Evolutionary conservation across 805 yeast species (phyloP).

Genomic region (Sugiyamaella valdiviana): DNA sequence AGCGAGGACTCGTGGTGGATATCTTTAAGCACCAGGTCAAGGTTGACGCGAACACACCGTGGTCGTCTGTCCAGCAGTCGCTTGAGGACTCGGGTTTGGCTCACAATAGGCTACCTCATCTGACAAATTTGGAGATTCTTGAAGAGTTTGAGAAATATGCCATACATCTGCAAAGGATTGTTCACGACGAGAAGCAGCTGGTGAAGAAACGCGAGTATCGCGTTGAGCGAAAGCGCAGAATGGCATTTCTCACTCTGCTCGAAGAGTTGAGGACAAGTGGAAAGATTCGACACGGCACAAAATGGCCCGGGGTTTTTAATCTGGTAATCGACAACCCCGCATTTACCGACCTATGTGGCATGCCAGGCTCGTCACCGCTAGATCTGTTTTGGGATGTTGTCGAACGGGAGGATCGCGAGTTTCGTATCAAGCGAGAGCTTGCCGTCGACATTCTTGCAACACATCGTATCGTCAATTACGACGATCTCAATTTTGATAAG

Average conservation of each 20-base stretch:
- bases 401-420: constrained; percentile 51
- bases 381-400: constrained; percentile 72
- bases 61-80: constrained; percentile 36
- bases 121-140: constrained; percentile 57
- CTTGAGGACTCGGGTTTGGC: constrained; percentile 6
- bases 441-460: constrained; percentile 47
- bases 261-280: constrained; percentile 30
- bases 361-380: constrained; percentile 69
- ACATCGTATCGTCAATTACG: constrained; percentile 25
- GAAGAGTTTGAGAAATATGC: constrained; percentile 42
- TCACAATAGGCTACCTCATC: constrained; percentile 30
- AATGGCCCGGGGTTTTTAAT: constrained; percentile 53
- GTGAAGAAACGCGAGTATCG: constrained; percentile 41
- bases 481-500: constrained; percentile 17
- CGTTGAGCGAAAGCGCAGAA: constrained; percentile 61
- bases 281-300: constrained; percentile 44
- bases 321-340: constrained; percentile 48
- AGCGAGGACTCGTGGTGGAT: constrained; percentile 16
- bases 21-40: constrained; percentile 12
- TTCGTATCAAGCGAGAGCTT: constrained; percentile 55
- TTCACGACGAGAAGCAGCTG: constrained; percentile 24
- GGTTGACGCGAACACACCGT: constrained; percentile 27
- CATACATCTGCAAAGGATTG: constrained; percentile 28
- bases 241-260: constrained; percentile 47
- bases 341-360: constrained; percentile 60